These are phyloP conservation scores for Casuarina glauca DNA, from an alignment of 306 rosid genomes.

Conservation along the genomic window DNA sequence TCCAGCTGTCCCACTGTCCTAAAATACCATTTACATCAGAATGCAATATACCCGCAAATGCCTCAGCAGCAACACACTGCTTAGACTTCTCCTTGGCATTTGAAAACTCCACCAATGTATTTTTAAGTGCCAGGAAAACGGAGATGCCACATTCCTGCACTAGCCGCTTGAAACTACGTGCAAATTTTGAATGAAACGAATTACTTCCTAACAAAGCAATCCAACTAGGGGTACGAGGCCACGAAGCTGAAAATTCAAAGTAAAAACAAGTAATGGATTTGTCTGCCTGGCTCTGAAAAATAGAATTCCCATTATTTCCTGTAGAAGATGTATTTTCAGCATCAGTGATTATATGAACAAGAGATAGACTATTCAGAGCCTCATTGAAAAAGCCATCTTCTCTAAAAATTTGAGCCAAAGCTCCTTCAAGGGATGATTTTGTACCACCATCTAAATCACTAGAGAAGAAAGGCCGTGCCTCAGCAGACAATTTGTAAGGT, in stretches of 20 bases:
- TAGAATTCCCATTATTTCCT: conserved; percentile 73
- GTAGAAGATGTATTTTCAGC: conserved; percentile 65
- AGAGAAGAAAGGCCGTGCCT: conserved; percentile 37
- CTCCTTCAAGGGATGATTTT: conserved; percentile 86
- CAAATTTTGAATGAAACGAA: conserved; percentile 84
- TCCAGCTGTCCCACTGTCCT: conserved; percentile 90
- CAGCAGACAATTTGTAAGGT: conserved; percentile 75
- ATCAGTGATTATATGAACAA: conserved; percentile 86
- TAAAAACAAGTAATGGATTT: conserved; percentile 91
- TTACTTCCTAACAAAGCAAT: conserved; percentile 75
- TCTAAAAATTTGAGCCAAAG: conserved; percentile 78
- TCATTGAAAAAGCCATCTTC: conserved; percentile 91
- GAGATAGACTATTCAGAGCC: conserved; percentile 91
- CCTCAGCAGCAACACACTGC: conserved; percentile 99
- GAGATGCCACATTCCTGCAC: conserved; percentile 96
- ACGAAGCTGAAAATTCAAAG: conserved; percentile 93
- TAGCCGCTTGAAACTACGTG: conserved; percentile 89
- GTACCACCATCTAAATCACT: conserved; percentile 49
- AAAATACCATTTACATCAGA: conserved; percentile 84
- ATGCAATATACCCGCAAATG: conserved; percentile 90
- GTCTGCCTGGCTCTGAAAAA: conserved; percentile 95
- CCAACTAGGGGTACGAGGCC: conserved; percentile 99
- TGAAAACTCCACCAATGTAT: conserved; percentile 76
- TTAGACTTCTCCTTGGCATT: conserved; percentile 94
- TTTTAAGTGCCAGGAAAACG: conserved; percentile 67